Conservation (phyloP, 2,329 filamentous ascomycete genomes). For the Celoporthe dispersa region DNA sequence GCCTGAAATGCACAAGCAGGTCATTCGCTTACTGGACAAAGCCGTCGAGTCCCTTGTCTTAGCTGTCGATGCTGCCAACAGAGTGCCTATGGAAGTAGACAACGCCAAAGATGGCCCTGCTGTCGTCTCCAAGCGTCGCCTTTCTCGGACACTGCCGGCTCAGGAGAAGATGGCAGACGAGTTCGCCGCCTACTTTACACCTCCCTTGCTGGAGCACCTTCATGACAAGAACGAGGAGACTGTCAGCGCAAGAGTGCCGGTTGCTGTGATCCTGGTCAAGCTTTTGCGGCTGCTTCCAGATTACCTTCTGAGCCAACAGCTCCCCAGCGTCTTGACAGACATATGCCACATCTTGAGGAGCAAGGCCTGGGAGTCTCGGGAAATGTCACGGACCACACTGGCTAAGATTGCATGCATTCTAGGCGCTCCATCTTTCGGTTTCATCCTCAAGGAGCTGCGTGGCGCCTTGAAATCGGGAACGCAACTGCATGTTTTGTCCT, state of each 20-base stretch:
- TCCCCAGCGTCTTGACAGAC: constrained; percentile 86
- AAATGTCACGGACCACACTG: constrained; percentile 87
- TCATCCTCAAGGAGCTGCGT: constrained; percentile 89
- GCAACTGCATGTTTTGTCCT: constrained; percentile 93
- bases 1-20: constrained; percentile 81
- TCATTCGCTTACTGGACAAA: constrained; percentile 80
- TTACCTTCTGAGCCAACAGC: constrained; percentile 70
- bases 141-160: constrained; percentile 70
- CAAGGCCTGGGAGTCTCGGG: constrained; percentile 83
- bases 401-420: constrained; percentile 81
- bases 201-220: constrained; percentile 79
- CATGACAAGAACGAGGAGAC: constrained; percentile 95
- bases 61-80: constrained; percentile 49
- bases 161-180: constrained; percentile 72
- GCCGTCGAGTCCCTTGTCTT: constrained; percentile 76
- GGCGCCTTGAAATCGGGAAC: constrained; percentile 84
- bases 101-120: constrained; percentile 31
- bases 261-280: constrained; percentile 87
- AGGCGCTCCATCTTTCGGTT: constrained; percentile 82
- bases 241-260: constrained; percentile 88
- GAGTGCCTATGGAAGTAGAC: constrained; percentile 47
- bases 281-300: constrained; percentile 79
- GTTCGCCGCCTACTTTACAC: constrained; percentile 75
- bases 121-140: constrained; percentile 41
- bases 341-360: constrained; percentile 92